A percentile compares a stretch with the other conserved stretches of the same genome.
Evolutionary conservation across 805 yeast species (phyloP).

Genomic region (Metahyphopichia silvanorum): DNA sequence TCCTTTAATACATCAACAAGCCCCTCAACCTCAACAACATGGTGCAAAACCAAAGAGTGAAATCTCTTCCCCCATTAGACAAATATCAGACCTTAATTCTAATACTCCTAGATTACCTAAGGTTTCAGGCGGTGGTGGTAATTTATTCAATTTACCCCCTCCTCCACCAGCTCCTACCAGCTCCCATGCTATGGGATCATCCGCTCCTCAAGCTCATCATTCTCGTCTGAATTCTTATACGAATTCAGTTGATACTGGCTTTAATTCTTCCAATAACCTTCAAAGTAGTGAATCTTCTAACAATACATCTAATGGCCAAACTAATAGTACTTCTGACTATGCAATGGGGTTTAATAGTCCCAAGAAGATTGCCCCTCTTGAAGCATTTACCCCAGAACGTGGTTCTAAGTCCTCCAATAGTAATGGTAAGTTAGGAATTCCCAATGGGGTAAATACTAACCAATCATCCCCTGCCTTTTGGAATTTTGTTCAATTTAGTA

Average conservation of each 20-base stretch:
- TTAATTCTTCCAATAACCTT: slow-evolving; percentile 5
- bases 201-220: slow-evolving; percentile 20
- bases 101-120: slow-evolving; percentile 33
- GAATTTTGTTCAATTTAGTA: slow-evolving; percentile 80
- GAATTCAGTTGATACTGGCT: slow-evolving; percentile 9
- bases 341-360: slow-evolving; percentile 40
- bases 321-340: slow-evolving; percentile 26
- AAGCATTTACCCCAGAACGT: slow-evolving; percentile 44
- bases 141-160: slow-evolving; percentile 31
- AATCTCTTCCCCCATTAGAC: slow-evolving; percentile 37
- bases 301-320: slow-evolving; percentile 11
- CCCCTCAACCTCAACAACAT: slow-evolving; percentile 5
- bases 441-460: slow-evolving; percentile 35
- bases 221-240: slow-evolving; percentile 27
- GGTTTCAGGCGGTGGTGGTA: slow-evolving; percentile 15
- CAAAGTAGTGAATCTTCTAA: slow-evolving; percentile 8
- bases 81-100: slow-evolving; percentile 12
- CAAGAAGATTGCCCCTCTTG: slow-evolving; percentile 38
- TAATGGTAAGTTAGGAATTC: slow-evolving; percentile 18
- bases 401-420: slow-evolving; percentile 27
- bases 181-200: slow-evolving; percentile 8
- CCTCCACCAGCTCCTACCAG: slow-evolving; percentile 19
- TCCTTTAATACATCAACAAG: slow-evolving; percentile 14
- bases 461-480: slow-evolving; percentile 87
- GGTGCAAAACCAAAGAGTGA: slow-evolving; percentile 23